A percentile compares a stretch with the other conserved stretches of the same genome.
Conservation (phyloP, 192 early-diverging fungal genomes). For the Mortierella claussenii region DNA sequence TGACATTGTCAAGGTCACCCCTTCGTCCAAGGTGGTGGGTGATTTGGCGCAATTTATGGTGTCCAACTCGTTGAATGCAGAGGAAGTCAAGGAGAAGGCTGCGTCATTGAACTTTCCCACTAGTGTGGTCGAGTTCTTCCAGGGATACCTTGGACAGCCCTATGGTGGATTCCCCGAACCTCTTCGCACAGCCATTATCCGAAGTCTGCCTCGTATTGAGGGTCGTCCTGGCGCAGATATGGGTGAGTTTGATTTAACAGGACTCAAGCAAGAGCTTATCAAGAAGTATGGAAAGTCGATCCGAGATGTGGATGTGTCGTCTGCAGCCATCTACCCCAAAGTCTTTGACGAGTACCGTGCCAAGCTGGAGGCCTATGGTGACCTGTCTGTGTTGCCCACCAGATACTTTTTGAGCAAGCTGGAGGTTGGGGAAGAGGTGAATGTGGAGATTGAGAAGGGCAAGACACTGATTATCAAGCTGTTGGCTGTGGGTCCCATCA, state of each 20-base stretch:
- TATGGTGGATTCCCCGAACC: constrained; percentile 96
- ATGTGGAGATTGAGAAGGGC: constrained; percentile 86
- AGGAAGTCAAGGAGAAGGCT: constrained; percentile 82
- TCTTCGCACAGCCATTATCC: constrained; percentile 84
- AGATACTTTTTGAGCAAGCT: constrained; percentile 90
- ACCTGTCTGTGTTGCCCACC: constrained; percentile 91
- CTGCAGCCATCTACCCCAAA: constrained; percentile 92
- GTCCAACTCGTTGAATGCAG: constrained; percentile 79
- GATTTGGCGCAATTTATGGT: constrained; percentile 99
- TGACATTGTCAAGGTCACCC: constrained; percentile 98
- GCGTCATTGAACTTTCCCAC: constrained; percentile 90
- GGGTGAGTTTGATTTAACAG: constrained; percentile 79
- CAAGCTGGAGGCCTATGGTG: constrained; percentile 82
- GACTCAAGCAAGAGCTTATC: constrained; percentile 76
- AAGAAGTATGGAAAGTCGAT: constrained; percentile 87
- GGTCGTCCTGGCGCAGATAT: constrained; percentile 87
- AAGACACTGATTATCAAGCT: constrained; percentile 92
- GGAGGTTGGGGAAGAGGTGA: constrained; percentile 89
- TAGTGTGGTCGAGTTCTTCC: constrained; percentile 96
- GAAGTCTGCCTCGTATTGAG: constrained; percentile 78
- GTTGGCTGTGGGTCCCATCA: constrained; percentile 88
- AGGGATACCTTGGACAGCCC: constrained; percentile 94
- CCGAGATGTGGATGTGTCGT: constrained; percentile 87
- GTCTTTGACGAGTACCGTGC: constrained; percentile 89
- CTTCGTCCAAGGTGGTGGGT: constrained; percentile 97